Conservation (phyloP, 139 green algal genomes). For the Chlamydomonas schloesseri region DNA sequence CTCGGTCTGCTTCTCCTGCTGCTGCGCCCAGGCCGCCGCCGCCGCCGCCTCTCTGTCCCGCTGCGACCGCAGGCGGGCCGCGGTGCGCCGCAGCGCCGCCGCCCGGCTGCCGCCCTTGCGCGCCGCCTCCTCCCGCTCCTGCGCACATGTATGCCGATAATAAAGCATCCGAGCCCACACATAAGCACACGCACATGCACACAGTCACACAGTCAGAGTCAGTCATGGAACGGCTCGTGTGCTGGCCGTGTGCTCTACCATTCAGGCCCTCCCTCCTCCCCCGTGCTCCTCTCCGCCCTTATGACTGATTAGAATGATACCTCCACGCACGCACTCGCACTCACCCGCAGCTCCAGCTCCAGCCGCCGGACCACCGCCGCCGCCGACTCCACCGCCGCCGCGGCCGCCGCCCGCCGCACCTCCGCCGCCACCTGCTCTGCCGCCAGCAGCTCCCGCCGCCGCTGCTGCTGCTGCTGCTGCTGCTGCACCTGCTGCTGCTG, state of each 20-base stretch:
- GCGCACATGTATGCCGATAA: neutral
- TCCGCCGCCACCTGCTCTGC: neutral
- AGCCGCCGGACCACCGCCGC: neutral
- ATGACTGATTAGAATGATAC: too few species aligned
- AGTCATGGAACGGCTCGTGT: too few species aligned
- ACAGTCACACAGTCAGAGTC: too few species aligned
- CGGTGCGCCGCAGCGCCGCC: neutral
- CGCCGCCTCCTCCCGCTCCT: neutral
- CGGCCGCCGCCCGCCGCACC: neutral
- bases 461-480: neutral
- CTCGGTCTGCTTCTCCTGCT: neutral
- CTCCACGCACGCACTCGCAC: neutral
- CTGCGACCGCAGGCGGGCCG: neutral
- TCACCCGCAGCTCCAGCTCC: slow-evolving; percentile 9
- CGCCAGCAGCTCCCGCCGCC: neutral
- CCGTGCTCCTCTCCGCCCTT: too few species aligned
- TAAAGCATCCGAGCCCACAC: too few species aligned
- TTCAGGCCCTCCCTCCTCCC: too few species aligned
- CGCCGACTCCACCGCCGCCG: neutral
- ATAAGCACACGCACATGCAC: neutral
- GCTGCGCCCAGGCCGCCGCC: too few species aligned
- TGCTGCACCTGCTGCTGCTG: too few species aligned
- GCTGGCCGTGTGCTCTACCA: too few species aligned
- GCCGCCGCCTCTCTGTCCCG: neutral
- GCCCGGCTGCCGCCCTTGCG: neutral